Percentiles rank a stretch among this genome's conserved stretches.
Conservation (phyloP, 202 grass and related monocot species). For the Setaria viridis region DNA sequence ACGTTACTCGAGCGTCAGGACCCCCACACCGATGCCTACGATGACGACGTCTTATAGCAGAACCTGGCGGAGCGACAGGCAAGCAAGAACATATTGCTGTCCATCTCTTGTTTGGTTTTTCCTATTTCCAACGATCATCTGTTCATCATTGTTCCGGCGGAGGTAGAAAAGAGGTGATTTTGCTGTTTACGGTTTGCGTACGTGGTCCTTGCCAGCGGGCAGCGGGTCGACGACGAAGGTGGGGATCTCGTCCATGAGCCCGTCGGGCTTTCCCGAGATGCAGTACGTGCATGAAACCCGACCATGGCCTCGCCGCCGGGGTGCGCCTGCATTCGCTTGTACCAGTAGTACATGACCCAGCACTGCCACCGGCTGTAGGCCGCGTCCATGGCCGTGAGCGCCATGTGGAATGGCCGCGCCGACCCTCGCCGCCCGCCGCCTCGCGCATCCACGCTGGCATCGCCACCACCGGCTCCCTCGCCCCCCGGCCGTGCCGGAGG, state of each 20-base stretch:
- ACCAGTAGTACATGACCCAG: conserved; percentile 95
- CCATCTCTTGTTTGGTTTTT: too few species aligned
- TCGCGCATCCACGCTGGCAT: conserved; percentile 65
- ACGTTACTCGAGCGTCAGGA: too few species aligned
- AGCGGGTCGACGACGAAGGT: conserved; percentile 89
- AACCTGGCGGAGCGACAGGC: too few species aligned
- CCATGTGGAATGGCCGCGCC: conserved; percentile 73
- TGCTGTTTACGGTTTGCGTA: conserved; percentile 24
- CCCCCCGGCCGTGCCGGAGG: background rate
- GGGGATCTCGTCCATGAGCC: conserved; percentile 92
- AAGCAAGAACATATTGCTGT: too few species aligned
- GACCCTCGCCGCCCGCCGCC: conserved; percentile 9
- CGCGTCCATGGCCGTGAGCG: conserved; percentile 68
- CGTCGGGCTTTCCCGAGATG: conserved; percentile 84
- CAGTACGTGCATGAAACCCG: conserved; percentile 84
- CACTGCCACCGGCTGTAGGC: conserved; percentile 88
- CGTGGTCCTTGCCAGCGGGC: conserved; percentile 76
- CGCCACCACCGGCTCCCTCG: conserved; percentile 64
- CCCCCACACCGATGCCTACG: too few species aligned
- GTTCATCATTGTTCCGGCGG: too few species aligned
- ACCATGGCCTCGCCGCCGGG: conserved; percentile 84
- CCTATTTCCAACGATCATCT: too few species aligned
- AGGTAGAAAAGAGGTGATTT: background rate
- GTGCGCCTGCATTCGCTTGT: conserved; percentile 62
- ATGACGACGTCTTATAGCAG: too few species aligned